Evolutionary conservation across 352 stramenopile species (phyloP).

Genomic region (Blastocystis sp.): DNA sequence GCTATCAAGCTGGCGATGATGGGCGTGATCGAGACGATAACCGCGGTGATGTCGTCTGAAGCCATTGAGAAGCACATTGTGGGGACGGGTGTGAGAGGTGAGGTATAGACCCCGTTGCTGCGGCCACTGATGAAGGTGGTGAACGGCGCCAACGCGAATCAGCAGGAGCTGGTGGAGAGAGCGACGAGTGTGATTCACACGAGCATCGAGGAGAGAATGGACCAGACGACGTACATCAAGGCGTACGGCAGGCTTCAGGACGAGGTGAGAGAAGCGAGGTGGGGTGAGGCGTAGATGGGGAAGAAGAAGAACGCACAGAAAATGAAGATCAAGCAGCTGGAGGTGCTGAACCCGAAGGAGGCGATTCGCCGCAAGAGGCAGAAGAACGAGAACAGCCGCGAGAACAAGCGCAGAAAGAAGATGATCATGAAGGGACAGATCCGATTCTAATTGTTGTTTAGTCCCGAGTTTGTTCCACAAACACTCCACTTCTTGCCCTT

Average conservation of each 20-base stretch:
- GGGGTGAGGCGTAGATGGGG: slow-evolving; percentile 28
- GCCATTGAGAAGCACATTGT: slow-evolving; percentile 25
- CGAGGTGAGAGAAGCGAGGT: neutral
- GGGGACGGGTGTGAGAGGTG: neutral
- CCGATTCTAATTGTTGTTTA: slow-evolving; percentile 18
- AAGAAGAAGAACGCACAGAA: slow-evolving; percentile 29
- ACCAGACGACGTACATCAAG: slow-evolving; percentile 8
- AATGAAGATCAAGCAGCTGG: slow-evolving; percentile 42
- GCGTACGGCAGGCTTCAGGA: slow-evolving; percentile 39
- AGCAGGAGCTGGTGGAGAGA: neutral
- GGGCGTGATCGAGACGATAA: slow-evolving; percentile 7
- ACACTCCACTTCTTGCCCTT: neutral
- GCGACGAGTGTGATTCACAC: slow-evolving; percentile 17
- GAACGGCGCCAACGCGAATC: neutral
- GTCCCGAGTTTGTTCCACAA: slow-evolving; percentile 5
- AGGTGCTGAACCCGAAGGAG: slow-evolving; percentile 31
- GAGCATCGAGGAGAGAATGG: slow-evolving; percentile 41
- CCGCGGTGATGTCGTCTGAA: neutral
- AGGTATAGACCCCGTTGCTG: slow-evolving; percentile 29
- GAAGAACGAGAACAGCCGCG: slow-evolving; percentile 10
- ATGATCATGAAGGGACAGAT: slow-evolving; percentile 65
- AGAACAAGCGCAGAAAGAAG: slow-evolving; percentile 40
- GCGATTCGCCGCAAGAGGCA: slow-evolving; percentile 17
- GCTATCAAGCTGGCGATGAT: neutral
- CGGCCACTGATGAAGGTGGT: slow-evolving; percentile 51